These are phyloP conservation scores for Penicillium lagena DNA, from an alignment of 495 filamentous ascomycete species.

Conservation along the genomic window DNA sequence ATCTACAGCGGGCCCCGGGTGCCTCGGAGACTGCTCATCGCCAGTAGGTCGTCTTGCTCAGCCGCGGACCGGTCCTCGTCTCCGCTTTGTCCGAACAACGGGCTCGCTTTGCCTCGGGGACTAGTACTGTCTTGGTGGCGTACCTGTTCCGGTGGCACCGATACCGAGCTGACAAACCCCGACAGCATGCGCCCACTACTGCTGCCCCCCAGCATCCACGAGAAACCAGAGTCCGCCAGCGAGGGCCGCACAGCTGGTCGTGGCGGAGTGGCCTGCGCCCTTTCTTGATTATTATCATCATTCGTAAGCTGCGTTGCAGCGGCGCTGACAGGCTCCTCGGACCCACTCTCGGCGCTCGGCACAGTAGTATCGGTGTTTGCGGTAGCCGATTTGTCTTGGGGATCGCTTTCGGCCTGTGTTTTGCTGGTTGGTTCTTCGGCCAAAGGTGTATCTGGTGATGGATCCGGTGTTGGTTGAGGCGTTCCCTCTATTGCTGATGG, in stretches of 20 bases:
- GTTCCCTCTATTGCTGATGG: conserved; percentile 3
- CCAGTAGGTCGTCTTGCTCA: background rate
- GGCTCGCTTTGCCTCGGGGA: conserved; percentile 20
- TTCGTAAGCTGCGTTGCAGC: conserved; percentile 2
- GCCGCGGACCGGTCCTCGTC: background rate
- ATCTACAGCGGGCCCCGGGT: too few relatives aligned
- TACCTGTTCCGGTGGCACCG: conserved; percentile 41
- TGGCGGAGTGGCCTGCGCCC: conserved; percentile 2
- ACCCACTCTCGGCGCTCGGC: conserved; percentile 7
- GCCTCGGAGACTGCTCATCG: too few relatives aligned
- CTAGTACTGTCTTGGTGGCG: conserved; percentile 21
- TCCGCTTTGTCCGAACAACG: conserved; percentile 30
- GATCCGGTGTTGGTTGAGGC: conserved; percentile 6
- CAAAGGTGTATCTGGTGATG: conserved; percentile 1
- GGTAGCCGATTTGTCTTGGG: background rate
- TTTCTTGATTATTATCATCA: conserved; percentile 5
- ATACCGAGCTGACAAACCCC: conserved; percentile 43
- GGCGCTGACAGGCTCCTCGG: conserved; percentile 4
- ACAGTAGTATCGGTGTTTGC: conserved; percentile 1
- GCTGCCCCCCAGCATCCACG: conserved; percentile 84
- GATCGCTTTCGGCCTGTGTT: conserved; percentile 2
- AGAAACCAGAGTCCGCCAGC: conserved; percentile 80
- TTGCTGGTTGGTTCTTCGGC: background rate
- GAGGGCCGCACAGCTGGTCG: conserved; percentile 15
- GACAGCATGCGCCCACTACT: conserved; percentile 26